Conservation (phyloP, 208 protist genomes). For the Spongospora subterranea region DNA sequence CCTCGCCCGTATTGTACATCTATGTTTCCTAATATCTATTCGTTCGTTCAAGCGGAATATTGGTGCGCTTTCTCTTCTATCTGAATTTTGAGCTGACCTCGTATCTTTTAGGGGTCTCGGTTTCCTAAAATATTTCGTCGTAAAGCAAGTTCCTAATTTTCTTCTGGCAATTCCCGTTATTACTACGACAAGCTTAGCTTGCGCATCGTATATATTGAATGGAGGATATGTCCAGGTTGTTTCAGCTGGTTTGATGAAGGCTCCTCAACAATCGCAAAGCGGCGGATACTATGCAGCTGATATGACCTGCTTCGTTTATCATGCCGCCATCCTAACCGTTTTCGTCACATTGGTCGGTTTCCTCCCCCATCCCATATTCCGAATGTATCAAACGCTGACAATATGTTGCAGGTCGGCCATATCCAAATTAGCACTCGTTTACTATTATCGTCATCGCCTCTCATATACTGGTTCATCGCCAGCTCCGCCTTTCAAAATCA, state of each 20-base stretch:
- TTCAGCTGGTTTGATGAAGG: neutral
- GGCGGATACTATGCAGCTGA: neutral
- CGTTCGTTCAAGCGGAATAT: constrained; percentile 51
- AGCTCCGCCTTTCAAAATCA: too few relatives aligned
- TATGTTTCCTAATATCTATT: constrained; percentile 4
- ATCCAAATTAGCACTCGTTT: constrained; percentile 19
- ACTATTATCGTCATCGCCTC: neutral
- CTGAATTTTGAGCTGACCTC: neutral
- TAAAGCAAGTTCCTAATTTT: constrained; percentile 53
- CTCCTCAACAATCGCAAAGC: neutral
- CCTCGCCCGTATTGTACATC: neutral
- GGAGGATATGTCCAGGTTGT: neutral
- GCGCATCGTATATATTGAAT: neutral
- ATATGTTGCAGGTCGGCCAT: neutral
- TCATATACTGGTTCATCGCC: constrained; percentile 25
- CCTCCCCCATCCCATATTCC: neutral
- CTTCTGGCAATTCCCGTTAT: constrained; percentile 45
- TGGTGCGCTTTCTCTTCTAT: neutral
- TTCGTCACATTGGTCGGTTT: neutral
- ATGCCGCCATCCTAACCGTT: neutral
- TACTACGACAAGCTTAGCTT: neutral
- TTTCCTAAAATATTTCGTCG: neutral
- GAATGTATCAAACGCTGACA: too few relatives aligned
- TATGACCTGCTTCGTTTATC: constrained; percentile 21
- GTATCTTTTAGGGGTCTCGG: neutral